Evolutionary conservation across 768 basidiomycete species (phyloP).

Genomic region (Mycena epipterygia): DNA sequence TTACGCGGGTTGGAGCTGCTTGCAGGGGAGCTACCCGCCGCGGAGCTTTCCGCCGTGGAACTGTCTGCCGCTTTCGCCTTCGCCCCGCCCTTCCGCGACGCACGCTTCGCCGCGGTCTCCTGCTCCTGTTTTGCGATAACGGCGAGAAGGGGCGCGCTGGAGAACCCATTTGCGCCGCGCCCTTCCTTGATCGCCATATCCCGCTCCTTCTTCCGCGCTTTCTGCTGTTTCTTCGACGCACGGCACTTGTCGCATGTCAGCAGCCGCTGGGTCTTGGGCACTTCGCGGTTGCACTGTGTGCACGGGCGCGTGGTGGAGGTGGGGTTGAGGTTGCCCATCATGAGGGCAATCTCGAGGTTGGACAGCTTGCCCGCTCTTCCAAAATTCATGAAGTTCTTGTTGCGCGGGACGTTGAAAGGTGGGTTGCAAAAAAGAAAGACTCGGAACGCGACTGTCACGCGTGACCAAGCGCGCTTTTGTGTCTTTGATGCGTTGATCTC

Average conservation of each 20-base stretch:
- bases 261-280: constrained; percentile 17
- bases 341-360: constrained; percentile 21
- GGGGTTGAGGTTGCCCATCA: constrained; percentile 17
- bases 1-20: background rate
- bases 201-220: constrained; percentile 15
- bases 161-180: constrained; percentile 4
- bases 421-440: background rate
- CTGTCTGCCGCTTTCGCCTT: background rate
- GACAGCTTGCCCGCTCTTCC: background rate
- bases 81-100: background rate
- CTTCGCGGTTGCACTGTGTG: constrained; percentile 13
- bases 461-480: constrained; percentile 5
- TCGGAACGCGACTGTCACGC: background rate
- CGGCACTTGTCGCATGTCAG: constrained; percentile 27
- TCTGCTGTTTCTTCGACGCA: constrained; percentile 17
- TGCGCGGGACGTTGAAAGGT: background rate
- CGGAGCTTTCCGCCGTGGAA: background rate
- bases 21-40: too few species aligned
- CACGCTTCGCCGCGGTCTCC: constrained; percentile 6
- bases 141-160: constrained; percentile 12
- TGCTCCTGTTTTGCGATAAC: constrained; percentile 21
- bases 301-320: constrained; percentile 20
- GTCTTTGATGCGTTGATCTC: background rate
- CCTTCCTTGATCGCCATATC: constrained; percentile 9
- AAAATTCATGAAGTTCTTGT: too few species aligned